These are phyloP conservation scores for Amborella trichopoda DNA, from an alignment of 164 flowering plant genomes.

Conservation along the genomic window DNA sequence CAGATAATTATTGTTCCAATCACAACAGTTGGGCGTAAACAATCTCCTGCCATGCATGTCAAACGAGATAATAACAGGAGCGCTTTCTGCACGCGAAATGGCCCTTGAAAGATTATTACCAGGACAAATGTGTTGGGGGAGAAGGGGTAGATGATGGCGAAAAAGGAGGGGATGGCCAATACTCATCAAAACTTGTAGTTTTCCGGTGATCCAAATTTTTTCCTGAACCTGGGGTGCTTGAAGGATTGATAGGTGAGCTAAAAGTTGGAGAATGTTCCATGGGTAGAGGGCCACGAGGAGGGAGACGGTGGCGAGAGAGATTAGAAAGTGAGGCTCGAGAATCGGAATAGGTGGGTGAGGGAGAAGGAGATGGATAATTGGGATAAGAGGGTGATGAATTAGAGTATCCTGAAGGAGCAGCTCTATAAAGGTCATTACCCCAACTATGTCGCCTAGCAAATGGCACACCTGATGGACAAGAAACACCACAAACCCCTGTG, in stretches of 20 bases:
- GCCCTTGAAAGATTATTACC: conserved; percentile 24
- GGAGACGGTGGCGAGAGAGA: conserved; percentile 18
- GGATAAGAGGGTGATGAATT: conserved; percentile 16
- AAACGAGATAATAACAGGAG: conserved; percentile 53
- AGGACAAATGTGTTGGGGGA: conserved; percentile 37
- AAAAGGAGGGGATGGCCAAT: conserved; percentile 47
- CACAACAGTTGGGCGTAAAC: conserved; percentile 3
- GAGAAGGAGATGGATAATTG: conserved; percentile 9
- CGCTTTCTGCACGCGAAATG: conserved; percentile 66
- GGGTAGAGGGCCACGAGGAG: conserved; percentile 9
- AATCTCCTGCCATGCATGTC: conserved; percentile 19
- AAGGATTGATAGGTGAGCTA: conserved; percentile 33
- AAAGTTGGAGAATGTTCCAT: conserved; percentile 8
- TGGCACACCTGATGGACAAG: conserved; percentile 33
- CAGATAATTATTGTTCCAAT: conserved; percentile 25
- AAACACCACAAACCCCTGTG: conserved; percentile 15
- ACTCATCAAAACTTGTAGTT: conserved; percentile 45
- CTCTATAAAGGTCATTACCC: conserved; percentile 46
- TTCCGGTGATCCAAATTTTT: conserved; percentile 23
- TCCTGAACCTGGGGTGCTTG: conserved; percentile 15
- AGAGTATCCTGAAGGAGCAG: conserved; percentile 37
- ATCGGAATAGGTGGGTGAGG: conserved; percentile 11
- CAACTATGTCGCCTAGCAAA: conserved; percentile 73
- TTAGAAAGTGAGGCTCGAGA: conserved; percentile 26
- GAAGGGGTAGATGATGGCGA: conserved; percentile 68